Evolutionary conservation across 306 rosid species (phyloP).

Genomic region (Cucumis melo): DNA sequence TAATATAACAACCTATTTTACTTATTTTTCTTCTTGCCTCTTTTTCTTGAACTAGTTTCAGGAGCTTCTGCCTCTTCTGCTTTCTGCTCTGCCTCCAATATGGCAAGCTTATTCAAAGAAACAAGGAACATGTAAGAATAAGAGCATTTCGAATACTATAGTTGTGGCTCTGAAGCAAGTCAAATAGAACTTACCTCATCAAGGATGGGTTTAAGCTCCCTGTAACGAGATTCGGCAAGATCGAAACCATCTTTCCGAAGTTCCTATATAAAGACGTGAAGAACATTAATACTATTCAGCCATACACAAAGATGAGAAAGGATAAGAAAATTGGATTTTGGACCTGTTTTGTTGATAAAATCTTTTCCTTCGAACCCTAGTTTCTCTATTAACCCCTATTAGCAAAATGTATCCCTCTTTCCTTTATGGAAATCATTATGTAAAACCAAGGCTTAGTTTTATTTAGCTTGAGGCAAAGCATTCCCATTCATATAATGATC

Average conservation of each 20-base stretch:
- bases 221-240: conserved; percentile 75
- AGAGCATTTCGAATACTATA: not conserved
- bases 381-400: not conserved
- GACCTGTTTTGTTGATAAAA: not conserved
- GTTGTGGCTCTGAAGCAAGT: not conserved
- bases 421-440: not conserved
- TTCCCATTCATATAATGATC: not conserved
- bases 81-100: conserved; percentile 86
- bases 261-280: conserved; percentile 35
- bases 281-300: not conserved
- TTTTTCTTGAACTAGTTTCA: conserved; percentile 55
- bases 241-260: conserved; percentile 98
- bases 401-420: not conserved
- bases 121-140: not conserved
- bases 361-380: not conserved
- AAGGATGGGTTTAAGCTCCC: conserved; percentile 92
- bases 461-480: not conserved
- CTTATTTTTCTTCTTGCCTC: conserved; percentile 70
- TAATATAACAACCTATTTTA: not conserved
- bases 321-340: not conserved
- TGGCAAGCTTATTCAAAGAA: conserved; percentile 47
- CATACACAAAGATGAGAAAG: not conserved
- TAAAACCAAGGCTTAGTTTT: not conserved
- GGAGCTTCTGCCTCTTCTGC: conserved; percentile 81
- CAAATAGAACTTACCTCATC: conserved; percentile 52